Percentiles rank a stretch among this genome's conserved stretches.
phyloP scores from a whole-genome alignment of 2,329 filamentous ascomycete species.

The Diaporthe velutina region DNA sequence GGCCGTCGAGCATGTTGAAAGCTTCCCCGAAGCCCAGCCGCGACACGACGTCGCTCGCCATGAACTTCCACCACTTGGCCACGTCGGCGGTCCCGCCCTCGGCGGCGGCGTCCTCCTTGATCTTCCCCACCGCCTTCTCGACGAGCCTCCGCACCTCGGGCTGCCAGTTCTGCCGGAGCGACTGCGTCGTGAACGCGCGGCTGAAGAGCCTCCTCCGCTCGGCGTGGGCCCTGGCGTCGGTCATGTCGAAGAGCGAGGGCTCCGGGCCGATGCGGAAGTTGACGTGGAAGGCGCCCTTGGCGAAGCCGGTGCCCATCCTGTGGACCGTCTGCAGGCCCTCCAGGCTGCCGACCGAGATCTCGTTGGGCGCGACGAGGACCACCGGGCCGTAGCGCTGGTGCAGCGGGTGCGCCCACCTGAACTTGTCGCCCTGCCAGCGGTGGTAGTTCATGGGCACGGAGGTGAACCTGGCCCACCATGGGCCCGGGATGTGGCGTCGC shows the following conservation, averaged over 20 bases:
- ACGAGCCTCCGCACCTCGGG: slow-evolving; percentile 34
- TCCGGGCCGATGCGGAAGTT: slow-evolving; percentile 39
- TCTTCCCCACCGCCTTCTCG: slow-evolving; percentile 34
- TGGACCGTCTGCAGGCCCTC: slow-evolving; percentile 31
- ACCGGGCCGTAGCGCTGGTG: slow-evolving; percentile 28
- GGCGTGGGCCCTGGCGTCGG: slow-evolving; percentile 36
- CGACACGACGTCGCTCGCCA: slow-evolving; percentile 59
- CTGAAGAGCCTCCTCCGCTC: slow-evolving; percentile 41
- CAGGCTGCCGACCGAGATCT: slow-evolving; percentile 29
- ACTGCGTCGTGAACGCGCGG: slow-evolving; percentile 38
- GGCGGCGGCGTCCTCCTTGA: slow-evolving; percentile 38
- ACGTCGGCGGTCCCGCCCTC: slow-evolving; percentile 51
- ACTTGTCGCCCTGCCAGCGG: slow-evolving; percentile 21
- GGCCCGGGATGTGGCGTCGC: slow-evolving; percentile 25
- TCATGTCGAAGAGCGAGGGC: slow-evolving; percentile 40
- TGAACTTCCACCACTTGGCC: slow-evolving; percentile 59
- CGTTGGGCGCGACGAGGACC: slow-evolving; percentile 33
- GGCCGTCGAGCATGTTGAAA: slow-evolving; percentile 57
- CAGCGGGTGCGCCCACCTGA: slow-evolving; percentile 23
- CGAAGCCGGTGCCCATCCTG: slow-evolving; percentile 38
- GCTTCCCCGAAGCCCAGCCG: slow-evolving; percentile 60
- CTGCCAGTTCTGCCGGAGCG: slow-evolving; percentile 42
- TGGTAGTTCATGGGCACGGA: slow-evolving; percentile 33
- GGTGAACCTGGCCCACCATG: slow-evolving; percentile 29
- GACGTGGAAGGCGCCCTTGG: slow-evolving; percentile 41